Base-by-base conservation (phyloP, 495 filamentous ascomycete species). In the Daldinia childiae region DNA sequence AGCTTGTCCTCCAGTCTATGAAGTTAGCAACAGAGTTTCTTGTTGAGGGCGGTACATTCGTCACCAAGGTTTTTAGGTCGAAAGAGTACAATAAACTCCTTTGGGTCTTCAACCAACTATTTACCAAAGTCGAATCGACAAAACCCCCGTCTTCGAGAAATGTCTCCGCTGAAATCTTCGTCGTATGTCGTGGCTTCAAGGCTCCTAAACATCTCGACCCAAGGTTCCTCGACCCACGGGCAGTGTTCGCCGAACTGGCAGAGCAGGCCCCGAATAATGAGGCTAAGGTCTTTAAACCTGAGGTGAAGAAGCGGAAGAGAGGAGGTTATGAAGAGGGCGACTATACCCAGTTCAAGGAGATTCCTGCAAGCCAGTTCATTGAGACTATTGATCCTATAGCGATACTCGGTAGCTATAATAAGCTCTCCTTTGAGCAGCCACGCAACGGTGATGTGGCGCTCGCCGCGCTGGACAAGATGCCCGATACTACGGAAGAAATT, bases 21-120 rank as follows among this genome's bases (percentile, higher is more conserved):
- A 97, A 94, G 78, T 84, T 99, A 30, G 95, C 95, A 11, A 97
- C 94, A 0, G 95, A 98, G 71, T 99, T 99, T 74, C 78, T 99
- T 67, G 82, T 87, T 6, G 92, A 95, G 79, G 93, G 94, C 11
- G 95, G 95, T 71, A 94, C 89, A 8, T 99, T 99, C 64, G 93
- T 98, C 57, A 99, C 95, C 50, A 99, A 99, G 77, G 92, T 99
- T 29, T 99, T 99, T 84, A 81, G 95, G 65, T 96, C 92, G n/a
- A 97, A 97, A 75, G 94, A 99, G 78, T 98, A 97, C 85, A 97
- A 98, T 78, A 88, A 92, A 52, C 82, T 99, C 51, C 88, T 98
- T 52, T 99, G 95, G 95, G 95, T 98, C 45, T 96, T 97, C 85
- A 97, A 97, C 74, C 96, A 98, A 79, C 85, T 98, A 3, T 99